Evolutionary conservation across 345 rosid species (phyloP).

Genomic region (Gossypium turneri): DNA sequence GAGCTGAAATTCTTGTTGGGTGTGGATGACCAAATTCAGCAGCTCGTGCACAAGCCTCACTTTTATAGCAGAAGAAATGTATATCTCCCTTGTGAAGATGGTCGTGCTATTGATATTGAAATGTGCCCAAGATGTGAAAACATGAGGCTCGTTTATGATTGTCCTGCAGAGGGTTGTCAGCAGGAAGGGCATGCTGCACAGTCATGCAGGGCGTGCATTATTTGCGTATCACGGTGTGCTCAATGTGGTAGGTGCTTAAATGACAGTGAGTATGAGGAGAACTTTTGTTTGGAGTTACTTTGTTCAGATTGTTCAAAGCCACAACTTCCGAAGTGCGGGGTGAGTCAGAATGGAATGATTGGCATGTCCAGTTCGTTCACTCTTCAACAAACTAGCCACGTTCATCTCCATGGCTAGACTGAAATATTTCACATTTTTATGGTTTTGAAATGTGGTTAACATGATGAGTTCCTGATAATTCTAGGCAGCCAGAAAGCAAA

Average conservation of each 20-base stretch:
- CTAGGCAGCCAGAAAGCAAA: not conserved
- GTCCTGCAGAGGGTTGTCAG: slow-evolving; percentile 78
- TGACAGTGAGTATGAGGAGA: slow-evolving; percentile 78
- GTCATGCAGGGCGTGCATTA: slow-evolving; percentile 78
- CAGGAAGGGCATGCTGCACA: slow-evolving; percentile 36
- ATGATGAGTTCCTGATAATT: not conserved
- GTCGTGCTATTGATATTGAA: slow-evolving; percentile 74
- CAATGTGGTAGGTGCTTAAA: slow-evolving; percentile 89
- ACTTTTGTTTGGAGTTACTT: slow-evolving; percentile 70
- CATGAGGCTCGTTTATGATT: slow-evolving; percentile 77
- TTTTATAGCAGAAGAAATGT: slow-evolving; percentile 48
- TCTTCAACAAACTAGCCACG: not conserved
- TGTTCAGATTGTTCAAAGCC: slow-evolving; percentile 65
- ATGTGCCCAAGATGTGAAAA: slow-evolving; percentile 80
- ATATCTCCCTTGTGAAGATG: slow-evolving; percentile 69
- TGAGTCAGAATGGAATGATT: not conserved
- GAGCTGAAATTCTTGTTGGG: slow-evolving; percentile 60
- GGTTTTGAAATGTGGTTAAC: slow-evolving; percentile 19
- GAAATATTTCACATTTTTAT: slow-evolving; percentile 11
- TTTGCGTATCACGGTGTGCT: slow-evolving; percentile 75
- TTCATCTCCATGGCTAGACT: slow-evolving; percentile 26
- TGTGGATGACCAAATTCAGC: slow-evolving; percentile 28
- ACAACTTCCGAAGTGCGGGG: not conserved
- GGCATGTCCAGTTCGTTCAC: not conserved
- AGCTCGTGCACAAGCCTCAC: slow-evolving; percentile 44